These are phyloP conservation scores for Pseudonitzschia delicatissima DNA, from an alignment of 108 stramenopile genomes.

Conservation along the genomic window DNA sequence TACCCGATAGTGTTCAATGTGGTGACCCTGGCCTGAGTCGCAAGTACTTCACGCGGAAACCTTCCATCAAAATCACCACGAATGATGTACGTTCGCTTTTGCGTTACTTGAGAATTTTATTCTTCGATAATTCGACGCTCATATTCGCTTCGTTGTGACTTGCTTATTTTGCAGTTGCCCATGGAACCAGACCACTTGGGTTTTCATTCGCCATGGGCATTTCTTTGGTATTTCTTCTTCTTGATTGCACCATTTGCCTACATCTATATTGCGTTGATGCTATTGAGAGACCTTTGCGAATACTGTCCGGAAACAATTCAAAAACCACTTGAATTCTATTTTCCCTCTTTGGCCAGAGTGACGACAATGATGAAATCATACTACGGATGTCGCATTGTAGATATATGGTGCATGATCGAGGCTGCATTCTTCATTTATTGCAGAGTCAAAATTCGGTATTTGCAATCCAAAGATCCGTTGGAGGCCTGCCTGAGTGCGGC, in stretches of 20 bases:
- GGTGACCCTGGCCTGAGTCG: conserved; percentile 21
- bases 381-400: conserved; percentile 50
- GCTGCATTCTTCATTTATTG: conserved; percentile 71
- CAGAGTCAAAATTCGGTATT: conserved; percentile 57
- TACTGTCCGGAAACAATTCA: conserved; percentile 55
- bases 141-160: neutral
- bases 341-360: conserved; percentile 50
- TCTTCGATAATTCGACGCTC: neutral
- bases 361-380: conserved; percentile 44
- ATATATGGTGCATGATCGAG: conserved; percentile 80
- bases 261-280: conserved; percentile 67
- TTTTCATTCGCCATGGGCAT: conserved; percentile 52
- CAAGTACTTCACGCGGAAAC: conserved; percentile 21
- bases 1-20: conserved; percentile 24
- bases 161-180: conserved; percentile 32
- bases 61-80: conserved; percentile 10
- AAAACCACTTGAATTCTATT: conserved; percentile 49
- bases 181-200: conserved; percentile 59
- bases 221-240: conserved; percentile 60
- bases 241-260: conserved; percentile 64
- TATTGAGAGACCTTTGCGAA: conserved; percentile 66
- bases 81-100: conserved; percentile 15
- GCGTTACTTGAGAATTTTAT: neutral
- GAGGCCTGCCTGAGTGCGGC: conserved; percentile 69
- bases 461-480: conserved; percentile 71